Conservation (phyloP, 2,329 filamentous ascomycete genomes). For the Fusarium tanahbumbuense region DNA sequence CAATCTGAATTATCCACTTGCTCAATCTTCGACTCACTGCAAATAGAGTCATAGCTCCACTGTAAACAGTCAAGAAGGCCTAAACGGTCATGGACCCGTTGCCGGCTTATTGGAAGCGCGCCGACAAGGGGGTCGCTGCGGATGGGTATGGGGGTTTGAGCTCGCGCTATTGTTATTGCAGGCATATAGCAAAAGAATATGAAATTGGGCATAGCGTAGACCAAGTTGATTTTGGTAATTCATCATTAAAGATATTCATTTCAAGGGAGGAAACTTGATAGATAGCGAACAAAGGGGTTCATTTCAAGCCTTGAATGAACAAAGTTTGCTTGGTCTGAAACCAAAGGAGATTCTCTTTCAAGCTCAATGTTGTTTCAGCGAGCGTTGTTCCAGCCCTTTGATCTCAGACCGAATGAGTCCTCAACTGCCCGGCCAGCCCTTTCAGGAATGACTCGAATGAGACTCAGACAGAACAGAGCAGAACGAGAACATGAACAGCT, state of each 20-base stretch:
- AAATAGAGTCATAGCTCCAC: constrained; percentile 45
- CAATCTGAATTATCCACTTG: constrained; percentile 45
- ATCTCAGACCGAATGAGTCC: constrained; percentile 12
- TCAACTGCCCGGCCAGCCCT: constrained; percentile 25
- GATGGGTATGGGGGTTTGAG: constrained; percentile 34
- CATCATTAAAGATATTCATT: constrained; percentile 27
- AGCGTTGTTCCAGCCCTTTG: constrained; percentile 16
- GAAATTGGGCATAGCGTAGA: constrained; percentile 41
- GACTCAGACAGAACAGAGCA: constrained; percentile 26
- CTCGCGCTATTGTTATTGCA: constrained; percentile 44
- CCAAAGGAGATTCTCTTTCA: constrained; percentile 7
- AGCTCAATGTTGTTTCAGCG: constrained; percentile 21
- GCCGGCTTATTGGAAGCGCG: constrained; percentile 43
- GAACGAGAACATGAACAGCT: background rate
- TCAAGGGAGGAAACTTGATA: constrained; percentile 19
- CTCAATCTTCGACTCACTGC: constrained; percentile 27
- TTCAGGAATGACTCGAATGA: constrained; percentile 29
- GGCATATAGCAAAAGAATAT: constrained; percentile 40
- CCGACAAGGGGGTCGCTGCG: constrained; percentile 32
- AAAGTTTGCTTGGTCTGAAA: constrained; percentile 14
- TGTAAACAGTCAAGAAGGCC: constrained; percentile 34
- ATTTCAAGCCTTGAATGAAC: constrained; percentile 1
- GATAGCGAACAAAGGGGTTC: constrained; percentile 28
- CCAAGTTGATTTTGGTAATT: constrained; percentile 8
- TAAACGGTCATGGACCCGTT: constrained; percentile 43